These are phyloP conservation scores for Xylaria acuta DNA, from an alignment of 495 filamentous ascomycete genomes.

Conservation along the genomic window DNA sequence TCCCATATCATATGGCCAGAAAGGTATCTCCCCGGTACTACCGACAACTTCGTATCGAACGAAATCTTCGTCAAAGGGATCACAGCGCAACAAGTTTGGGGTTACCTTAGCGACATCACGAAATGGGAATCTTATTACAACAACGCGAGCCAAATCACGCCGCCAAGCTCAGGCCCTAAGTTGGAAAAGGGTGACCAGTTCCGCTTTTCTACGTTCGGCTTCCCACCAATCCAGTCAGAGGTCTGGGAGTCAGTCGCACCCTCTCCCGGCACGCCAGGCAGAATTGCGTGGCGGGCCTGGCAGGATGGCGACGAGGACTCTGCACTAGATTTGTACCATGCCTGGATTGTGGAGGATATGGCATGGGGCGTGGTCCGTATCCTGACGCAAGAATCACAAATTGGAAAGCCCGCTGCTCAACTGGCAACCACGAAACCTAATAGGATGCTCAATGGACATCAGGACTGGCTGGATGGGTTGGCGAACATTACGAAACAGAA, in stretches of 20 bases:
- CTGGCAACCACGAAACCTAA: slow-evolving; percentile 20
- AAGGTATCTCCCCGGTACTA: slow-evolving; percentile 15
- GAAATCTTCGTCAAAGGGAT: slow-evolving; percentile 18
- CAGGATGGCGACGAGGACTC: slow-evolving; percentile 10
- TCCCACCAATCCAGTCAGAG: slow-evolving; percentile 16
- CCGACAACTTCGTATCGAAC: slow-evolving; percentile 27
- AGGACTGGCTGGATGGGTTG: slow-evolving; percentile 26
- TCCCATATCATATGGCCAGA: slow-evolving; percentile 21
- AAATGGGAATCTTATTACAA: slow-evolving; percentile 24
- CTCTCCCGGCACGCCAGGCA: background rate
- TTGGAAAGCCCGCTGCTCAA: slow-evolving; percentile 11
- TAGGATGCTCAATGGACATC: slow-evolving; percentile 20
- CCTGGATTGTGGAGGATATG: slow-evolving; percentile 26
- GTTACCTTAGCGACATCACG: slow-evolving; percentile 5
- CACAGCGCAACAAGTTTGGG: slow-evolving; percentile 21
- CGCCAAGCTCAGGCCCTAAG: slow-evolving; percentile 3
- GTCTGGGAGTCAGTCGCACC: slow-evolving; percentile 19
- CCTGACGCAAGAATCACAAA: slow-evolving; percentile 24
- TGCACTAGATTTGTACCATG: slow-evolving; percentile 12
- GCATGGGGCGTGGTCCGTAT: slow-evolving; percentile 23
- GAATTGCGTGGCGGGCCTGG: slow-evolving; percentile 17
- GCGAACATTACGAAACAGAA: background rate
- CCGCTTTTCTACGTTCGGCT: slow-evolving; percentile 21
- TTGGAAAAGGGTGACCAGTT: background rate
- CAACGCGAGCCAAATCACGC: slow-evolving; percentile 15